Base-by-base conservation (phyloP, 352 stramenopile species). In the Globisporangium lucens region DNA sequence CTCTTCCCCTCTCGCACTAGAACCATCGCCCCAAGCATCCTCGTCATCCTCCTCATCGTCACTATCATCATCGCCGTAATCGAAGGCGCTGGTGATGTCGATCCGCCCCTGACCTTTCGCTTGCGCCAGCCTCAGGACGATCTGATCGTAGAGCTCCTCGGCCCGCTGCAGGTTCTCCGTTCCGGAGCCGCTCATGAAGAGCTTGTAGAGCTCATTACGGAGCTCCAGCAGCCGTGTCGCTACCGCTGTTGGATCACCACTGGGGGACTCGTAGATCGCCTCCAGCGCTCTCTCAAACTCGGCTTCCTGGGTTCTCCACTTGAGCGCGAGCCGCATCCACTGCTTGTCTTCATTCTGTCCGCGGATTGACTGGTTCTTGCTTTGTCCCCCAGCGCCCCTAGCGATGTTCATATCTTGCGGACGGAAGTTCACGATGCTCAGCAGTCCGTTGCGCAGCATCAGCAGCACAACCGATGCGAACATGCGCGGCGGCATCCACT, bases 401-500 rank as follows among this genome's bases (percentile, higher is more conserved):
- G 24, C 24, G 24, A 24, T 24, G 24, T 24, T 24, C 24, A 24
- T 24, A 24, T 24, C 24, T 24, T 0, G 24, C 24, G 24, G 24
- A 3, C 60, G 66, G 49, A 85, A 89, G 56, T 63, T 89, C 6
- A 77, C 79, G 17, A 90, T 77, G 53, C 83, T 90, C 35, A 92
- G 38, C 5, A 85, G 62, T 3, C 77, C 73, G 65, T 87, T 90
- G 38, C 77, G 79, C 43, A 92, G 62, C 22, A 92, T 67, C 58
- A 89, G 63, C 53, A 92, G 66, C 64, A 87, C 76, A 4, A 90
- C 79, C 0, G 83, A 90, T 17, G 76, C 78, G 53, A 92, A 92
- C 46, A 89, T 80, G 1, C 80, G 82, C 65, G 77, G 38, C 9
- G 84, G 80, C 84, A 92, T 90, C 8, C 77, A 66, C 6, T 75